These are phyloP conservation scores for Verticillium albo-atrum DNA, from an alignment of 2,329 filamentous ascomycete genomes.

Conservation along the genomic window DNA sequence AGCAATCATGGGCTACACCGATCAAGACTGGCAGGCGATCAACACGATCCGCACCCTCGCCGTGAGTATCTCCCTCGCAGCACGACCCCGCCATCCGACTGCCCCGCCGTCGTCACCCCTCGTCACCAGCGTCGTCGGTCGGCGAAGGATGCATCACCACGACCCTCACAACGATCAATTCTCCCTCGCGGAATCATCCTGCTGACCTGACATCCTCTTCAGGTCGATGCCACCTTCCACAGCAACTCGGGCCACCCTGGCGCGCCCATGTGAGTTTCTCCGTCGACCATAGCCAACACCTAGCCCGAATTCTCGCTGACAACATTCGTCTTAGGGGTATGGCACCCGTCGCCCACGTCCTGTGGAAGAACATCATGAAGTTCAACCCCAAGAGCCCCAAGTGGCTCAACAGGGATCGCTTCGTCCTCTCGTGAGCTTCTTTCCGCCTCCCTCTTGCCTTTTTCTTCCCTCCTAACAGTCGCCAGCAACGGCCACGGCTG, in stretches of 20 bases:
- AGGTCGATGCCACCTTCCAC: slow-evolving; percentile 96
- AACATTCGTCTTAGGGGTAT: slow-evolving; percentile 53
- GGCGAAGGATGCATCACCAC: not conserved
- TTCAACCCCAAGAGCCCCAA: slow-evolving; percentile 99
- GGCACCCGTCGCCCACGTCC: slow-evolving; percentile 92
- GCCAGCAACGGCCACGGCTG: slow-evolving; percentile 93
- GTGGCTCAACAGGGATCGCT: slow-evolving; percentile 96
- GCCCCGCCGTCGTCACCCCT: slow-evolving; percentile 8
- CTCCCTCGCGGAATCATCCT: slow-evolving; percentile 4
- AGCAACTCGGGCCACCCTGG: slow-evolving; percentile 98
- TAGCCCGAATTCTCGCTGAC: not conserved
- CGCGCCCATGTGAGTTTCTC: slow-evolving; percentile 75
- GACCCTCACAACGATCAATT: not conserved
- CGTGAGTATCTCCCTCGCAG: slow-evolving; percentile 55
- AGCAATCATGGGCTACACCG: slow-evolving; percentile 78
- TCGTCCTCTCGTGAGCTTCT: slow-evolving; percentile 92
- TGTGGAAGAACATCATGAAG: slow-evolving; percentile 98
- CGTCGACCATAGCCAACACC: slow-evolving; percentile 4
- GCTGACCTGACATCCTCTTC: slow-evolving; percentile 20
- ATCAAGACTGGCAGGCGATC: slow-evolving; percentile 85
- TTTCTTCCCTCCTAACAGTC: not conserved
- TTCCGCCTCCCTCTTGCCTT: not conserved
- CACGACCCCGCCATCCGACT: slow-evolving; percentile 27
- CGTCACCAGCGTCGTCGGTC: not conserved
- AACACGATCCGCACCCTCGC: slow-evolving; percentile 97